Conservation (phyloP, 2,329 filamentous ascomycete genomes). For the Alternaria sp. region DNA sequence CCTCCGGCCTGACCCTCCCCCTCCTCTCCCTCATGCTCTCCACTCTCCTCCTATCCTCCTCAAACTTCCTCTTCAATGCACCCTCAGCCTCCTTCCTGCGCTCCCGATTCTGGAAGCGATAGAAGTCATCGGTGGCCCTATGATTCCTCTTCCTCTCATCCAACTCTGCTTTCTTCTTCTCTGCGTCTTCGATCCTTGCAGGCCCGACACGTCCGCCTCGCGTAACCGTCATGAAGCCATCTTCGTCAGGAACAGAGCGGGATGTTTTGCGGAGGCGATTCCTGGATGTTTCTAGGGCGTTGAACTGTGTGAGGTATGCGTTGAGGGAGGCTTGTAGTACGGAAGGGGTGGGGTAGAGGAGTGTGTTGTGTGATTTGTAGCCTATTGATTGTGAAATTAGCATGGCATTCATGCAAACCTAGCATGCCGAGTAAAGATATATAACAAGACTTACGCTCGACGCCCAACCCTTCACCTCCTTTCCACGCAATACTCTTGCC, state of each 20-base stretch:
- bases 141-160: slow-evolving; percentile 66
- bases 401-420: neutral
- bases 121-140: slow-evolving; percentile 72
- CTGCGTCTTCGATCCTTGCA: slow-evolving; percentile 73
- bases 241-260: slow-evolving; percentile 86
- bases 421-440: neutral
- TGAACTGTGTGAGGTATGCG: slow-evolving; percentile 84
- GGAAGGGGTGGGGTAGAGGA: slow-evolving; percentile 74
- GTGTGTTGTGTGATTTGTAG: slow-evolving; percentile 71
- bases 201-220: slow-evolving; percentile 76
- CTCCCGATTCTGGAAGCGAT: slow-evolving; percentile 84
- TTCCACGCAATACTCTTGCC: slow-evolving; percentile 75
- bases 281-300: slow-evolving; percentile 71
- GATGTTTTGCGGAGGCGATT: slow-evolving; percentile 68
- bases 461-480: slow-evolving; percentile 55
- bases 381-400: slow-evolving; percentile 51
- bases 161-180: slow-evolving; percentile 65
- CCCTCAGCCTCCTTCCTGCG: slow-evolving; percentile 78
- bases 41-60: slow-evolving; percentile 78
- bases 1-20: slow-evolving; percentile 43
- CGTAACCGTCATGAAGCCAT: slow-evolving; percentile 93
- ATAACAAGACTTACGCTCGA: slow-evolving; percentile 59
- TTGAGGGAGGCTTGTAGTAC: slow-evolving; percentile 79
- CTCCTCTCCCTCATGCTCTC: slow-evolving; percentile 74
- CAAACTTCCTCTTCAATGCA: slow-evolving; percentile 75